Conservation (phyloP, 176 grass and related monocot genomes). For the Aegilops longissima region DNA sequence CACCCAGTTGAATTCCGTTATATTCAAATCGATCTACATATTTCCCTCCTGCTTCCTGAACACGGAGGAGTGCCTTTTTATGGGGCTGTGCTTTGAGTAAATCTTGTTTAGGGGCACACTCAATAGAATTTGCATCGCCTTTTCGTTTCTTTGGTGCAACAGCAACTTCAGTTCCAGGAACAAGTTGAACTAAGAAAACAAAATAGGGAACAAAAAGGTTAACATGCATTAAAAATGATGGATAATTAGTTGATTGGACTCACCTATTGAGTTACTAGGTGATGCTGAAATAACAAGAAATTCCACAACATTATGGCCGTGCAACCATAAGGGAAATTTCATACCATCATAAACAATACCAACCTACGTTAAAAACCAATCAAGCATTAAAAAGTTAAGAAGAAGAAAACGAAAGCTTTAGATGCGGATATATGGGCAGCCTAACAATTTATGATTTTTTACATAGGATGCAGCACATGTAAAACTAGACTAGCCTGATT, state of each 20-base stretch:
- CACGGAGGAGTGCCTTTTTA: conserved; percentile 61
- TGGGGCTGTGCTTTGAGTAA: conserved; percentile 35
- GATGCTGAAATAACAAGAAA: conserved; percentile 45
- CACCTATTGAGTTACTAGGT: conserved; percentile 43
- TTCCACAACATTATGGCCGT: conserved; percentile 37
- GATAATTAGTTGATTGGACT: conserved; percentile 6
- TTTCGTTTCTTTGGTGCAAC: conserved; percentile 62
- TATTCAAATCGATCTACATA: conserved; percentile 49
- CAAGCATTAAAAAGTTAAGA: not conserved
- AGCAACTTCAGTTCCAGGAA: conserved; percentile 66
- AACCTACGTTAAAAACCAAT: conserved; percentile 35
- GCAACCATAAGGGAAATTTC: conserved; percentile 55
- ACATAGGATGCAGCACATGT: not conserved
- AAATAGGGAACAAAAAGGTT: not conserved
- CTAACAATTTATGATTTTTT: not conserved
- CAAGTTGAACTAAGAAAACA: conserved; percentile 57
- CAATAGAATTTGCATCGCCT: not conserved
- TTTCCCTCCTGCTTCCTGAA: conserved; percentile 47
- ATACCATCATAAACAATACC: conserved; percentile 50
- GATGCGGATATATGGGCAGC: not conserved
- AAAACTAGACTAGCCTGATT: not conserved
- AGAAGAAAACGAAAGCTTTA: not conserved
- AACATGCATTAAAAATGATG: not conserved
- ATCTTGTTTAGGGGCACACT: conserved; percentile 33
- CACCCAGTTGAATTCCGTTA: conserved; percentile 42